These are phyloP conservation scores for Rhizomucor miehei DNA, from an alignment of 371 early-diverging fungal species.

Conservation along the genomic window DNA sequence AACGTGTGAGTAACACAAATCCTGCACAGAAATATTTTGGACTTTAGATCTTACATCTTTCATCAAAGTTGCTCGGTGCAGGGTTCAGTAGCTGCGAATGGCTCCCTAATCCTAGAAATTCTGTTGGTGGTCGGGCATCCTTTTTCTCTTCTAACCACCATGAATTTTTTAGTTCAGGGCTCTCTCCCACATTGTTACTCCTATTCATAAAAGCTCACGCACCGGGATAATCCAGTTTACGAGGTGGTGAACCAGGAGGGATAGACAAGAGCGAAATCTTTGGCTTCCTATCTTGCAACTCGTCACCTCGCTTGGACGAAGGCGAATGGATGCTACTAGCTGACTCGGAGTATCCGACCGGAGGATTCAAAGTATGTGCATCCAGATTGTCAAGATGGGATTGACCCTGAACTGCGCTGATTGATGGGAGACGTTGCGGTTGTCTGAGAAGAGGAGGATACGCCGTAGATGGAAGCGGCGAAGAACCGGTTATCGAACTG, in stretches of 20 bases:
- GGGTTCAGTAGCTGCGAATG: constrained; percentile 6
- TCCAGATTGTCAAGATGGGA: not conserved
- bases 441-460: not conserved
- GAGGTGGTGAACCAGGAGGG: too few species aligned
- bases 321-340: too few species aligned
- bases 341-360: not conserved
- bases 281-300: too few species aligned
- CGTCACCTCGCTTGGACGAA: too few species aligned
- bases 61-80: not conserved
- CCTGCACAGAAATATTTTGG: not conserved
- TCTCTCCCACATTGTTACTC: not conserved
- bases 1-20: not conserved
- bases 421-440: constrained; percentile 5
- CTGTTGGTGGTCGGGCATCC: not conserved
- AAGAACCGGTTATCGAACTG: too few species aligned
- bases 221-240: not conserved
- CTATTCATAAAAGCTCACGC: not conserved
- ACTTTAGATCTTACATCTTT: not conserved
- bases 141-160: not conserved
- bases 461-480: not conserved
- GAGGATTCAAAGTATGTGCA: not conserved
- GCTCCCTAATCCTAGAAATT: not conserved
- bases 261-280: too few species aligned
- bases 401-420: not conserved
- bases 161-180: not conserved